These are phyloP conservation scores for Triticum dicoccoides DNA, from an alignment of 176 grass and related monocot genomes.

Conservation along the genomic window DNA sequence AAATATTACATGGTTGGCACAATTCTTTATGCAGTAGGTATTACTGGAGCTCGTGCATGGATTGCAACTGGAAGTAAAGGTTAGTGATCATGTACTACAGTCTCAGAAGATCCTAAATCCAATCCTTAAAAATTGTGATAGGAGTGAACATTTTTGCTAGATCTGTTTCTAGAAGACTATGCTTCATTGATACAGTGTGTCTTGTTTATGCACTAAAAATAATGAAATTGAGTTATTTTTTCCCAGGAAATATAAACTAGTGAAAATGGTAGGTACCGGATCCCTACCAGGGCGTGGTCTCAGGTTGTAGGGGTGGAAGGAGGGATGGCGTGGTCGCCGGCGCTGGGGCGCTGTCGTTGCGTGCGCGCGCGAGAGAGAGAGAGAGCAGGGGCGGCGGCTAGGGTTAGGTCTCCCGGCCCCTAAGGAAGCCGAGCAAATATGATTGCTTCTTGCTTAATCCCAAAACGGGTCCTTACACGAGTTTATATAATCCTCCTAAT, in stretches of 20 bases:
- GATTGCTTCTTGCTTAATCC: no score
- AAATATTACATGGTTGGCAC: slow-evolving; percentile 6
- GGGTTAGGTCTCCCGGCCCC: no score
- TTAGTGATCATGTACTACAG: slow-evolving; percentile 32
- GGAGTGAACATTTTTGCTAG: not conserved
- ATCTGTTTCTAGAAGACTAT: not conserved
- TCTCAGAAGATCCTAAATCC: not conserved
- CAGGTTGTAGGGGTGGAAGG: no score
- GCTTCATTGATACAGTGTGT: not conserved
- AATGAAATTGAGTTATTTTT: not conserved
- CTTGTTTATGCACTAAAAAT: not conserved
- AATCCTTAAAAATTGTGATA: not conserved
- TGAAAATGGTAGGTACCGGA: not conserved
- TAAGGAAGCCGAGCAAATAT: no score
- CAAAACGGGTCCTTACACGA: no score
- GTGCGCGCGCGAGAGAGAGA: no score
- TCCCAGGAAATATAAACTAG: not conserved
- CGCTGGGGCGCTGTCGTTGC: no score
- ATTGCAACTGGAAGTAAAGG: slow-evolving; percentile 79
- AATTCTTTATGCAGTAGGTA: slow-evolving; percentile 41
- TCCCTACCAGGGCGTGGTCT: no score
- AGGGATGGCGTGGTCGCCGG: no score
- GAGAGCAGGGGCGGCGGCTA: no score
- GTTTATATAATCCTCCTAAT: no score
- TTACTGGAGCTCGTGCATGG: slow-evolving; percentile 58